These are phyloP conservation scores for Nicotiana benthamiana DNA, from an alignment of 257 asterid species.

Conservation along the genomic window DNA sequence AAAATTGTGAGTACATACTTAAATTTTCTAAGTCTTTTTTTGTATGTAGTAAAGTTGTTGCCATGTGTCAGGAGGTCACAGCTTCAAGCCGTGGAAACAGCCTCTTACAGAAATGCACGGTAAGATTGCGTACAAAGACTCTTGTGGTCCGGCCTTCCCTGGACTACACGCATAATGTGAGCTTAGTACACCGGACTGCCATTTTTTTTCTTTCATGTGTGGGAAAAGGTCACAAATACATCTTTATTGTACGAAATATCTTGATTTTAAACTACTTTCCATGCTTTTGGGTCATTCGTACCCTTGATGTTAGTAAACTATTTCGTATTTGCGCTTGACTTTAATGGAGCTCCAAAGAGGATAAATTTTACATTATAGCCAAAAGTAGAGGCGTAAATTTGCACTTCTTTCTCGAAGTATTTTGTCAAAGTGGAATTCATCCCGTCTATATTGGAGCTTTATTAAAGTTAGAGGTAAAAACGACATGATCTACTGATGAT, in stretches of 20 bases:
- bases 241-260: neutral
- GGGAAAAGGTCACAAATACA: neutral
- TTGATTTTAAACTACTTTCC: neutral
- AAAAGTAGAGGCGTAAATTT: neutral
- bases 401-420: neutral
- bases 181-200: too few relatives aligned
- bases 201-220: neutral
- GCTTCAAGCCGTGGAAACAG: too few relatives aligned
- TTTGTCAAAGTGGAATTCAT: neutral
- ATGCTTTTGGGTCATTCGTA: neutral
- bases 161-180: too few relatives aligned
- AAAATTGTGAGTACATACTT: slow-evolving; percentile 43
- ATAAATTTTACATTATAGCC: neutral
- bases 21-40: neutral
- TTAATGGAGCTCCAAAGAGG: neutral
- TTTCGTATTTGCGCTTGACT: neutral
- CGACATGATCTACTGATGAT: neutral
- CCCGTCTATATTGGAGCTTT: neutral
- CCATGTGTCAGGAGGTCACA: too few relatives aligned
- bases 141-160: too few relatives aligned
- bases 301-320: neutral
- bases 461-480: neutral
- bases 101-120: too few relatives aligned
- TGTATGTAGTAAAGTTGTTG: neutral
- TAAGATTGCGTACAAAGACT: too few relatives aligned